Base-by-base conservation (phyloP, 768 basidiomycete species). In the Boletus speciosus region DNA sequence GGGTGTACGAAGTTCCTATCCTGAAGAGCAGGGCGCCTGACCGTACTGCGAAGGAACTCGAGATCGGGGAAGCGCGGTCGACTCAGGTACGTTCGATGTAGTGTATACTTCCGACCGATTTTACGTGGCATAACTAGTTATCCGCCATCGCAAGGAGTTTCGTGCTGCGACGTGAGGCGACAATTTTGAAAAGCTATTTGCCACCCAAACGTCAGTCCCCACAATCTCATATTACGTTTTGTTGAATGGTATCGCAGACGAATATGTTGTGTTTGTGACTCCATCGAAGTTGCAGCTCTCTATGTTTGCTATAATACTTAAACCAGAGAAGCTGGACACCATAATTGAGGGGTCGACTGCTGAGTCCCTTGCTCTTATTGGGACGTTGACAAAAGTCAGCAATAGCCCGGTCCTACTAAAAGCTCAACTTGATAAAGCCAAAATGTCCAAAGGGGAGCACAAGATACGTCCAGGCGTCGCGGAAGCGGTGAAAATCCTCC, bases 231-330 rank as follows among this genome's bases (percentile, higher is more conserved):
- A 7, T 15, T 29, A 16, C 38, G 55, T 29, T 57, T 37, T 32
- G 4, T 27, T 59, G 39, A 55, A 40, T 41, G 16, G 21, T 16
- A 27, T 40, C 9, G 8, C 58, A 98, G 96, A 90, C 66, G 97
- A 99, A 83, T 98, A 96, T 66, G 89, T 96, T n/a, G 85, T 98
- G n/a, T 98, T 98, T 68, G 78, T 97, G 31, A 85, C 85, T 6
- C 96, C 97, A 0, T 94, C 93, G 1, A 46, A 72, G n/a, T 73
- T 97, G 16, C 96, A 99, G 62, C 70, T 90, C 6, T 75, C 81
- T 12, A 86, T 98, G 62, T 93, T 94, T 63, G 73, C 77, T 10
- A 83, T 78, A 40, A 84, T 98, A 11, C 80, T 99, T 7, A 77
- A 83, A 29, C 84, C 86, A 0, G 82, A 85, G 47, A 82, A 82